These are phyloP conservation scores for Crithidia fasciculata DNA, from an alignment of 208 protist species.

Conservation along the genomic window DNA sequence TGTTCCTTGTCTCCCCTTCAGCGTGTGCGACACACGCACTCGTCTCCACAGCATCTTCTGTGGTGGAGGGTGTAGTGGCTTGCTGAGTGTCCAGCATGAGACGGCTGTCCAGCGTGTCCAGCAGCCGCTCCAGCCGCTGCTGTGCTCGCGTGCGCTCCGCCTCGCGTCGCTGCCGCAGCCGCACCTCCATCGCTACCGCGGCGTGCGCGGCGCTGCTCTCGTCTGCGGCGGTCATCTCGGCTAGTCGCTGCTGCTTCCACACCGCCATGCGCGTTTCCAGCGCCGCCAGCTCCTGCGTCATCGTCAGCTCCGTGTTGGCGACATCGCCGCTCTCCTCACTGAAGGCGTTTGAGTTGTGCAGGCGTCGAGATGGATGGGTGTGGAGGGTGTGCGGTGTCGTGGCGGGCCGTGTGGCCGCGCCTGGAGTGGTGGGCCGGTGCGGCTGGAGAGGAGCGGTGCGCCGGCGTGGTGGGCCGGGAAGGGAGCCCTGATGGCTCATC, in stretches of 20 bases:
- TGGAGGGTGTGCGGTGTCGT: no score
- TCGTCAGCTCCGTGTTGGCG: background rate
- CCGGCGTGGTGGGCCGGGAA: no score
- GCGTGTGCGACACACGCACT: background rate
- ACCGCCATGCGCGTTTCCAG: slow-evolving; percentile 18
- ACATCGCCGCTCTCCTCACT: no score
- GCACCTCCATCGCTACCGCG: slow-evolving; percentile 40
- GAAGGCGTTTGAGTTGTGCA: no score
- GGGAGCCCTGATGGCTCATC: no score
- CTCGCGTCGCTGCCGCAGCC: slow-evolving; percentile 36
- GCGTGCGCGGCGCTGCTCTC: background rate
- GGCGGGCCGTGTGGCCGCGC: no score
- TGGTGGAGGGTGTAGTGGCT: background rate
- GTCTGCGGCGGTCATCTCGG: slow-evolving; percentile 33
- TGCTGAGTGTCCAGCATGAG: slow-evolving; percentile 18
- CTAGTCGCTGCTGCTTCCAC: slow-evolving; percentile 43
- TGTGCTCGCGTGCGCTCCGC: slow-evolving; percentile 61
- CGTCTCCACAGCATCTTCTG: background rate
- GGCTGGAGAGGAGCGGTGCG: no score
- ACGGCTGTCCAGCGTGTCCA: slow-evolving; percentile 38
- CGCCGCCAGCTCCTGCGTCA: slow-evolving; percentile 26
- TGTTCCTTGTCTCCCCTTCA: background rate
- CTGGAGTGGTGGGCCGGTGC: no score
- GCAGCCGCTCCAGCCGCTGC: slow-evolving; percentile 49
- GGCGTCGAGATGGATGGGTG: no score